Evolutionary conservation across 257 asterid species (phyloP).

Genomic region (Agastache rugosa): DNA sequence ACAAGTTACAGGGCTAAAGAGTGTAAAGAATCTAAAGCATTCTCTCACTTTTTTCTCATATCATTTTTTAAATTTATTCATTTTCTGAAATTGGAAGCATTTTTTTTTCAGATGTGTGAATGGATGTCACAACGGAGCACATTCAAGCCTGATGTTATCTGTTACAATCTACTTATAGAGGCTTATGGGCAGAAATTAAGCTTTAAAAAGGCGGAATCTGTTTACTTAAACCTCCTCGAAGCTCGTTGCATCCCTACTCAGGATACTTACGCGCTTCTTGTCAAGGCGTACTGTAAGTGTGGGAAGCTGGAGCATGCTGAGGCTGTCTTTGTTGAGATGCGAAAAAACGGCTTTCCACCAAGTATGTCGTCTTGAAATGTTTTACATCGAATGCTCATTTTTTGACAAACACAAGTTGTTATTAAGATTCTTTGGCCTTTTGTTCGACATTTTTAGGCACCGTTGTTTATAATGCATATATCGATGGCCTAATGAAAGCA

Average conservation of each 20-base stretch:
- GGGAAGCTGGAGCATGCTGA: constrained; percentile 69
- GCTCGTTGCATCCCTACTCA: constrained; percentile 82
- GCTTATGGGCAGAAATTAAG: constrained; percentile 71
- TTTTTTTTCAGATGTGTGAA: constrained; percentile 64
- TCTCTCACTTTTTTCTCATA: not conserved
- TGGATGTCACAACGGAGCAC: constrained; percentile 77
- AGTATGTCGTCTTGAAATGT: constrained; percentile 44
- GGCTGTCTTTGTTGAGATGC: constrained; percentile 76
- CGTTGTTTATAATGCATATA: constrained; percentile 74
- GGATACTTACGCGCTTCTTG: constrained; percentile 85
- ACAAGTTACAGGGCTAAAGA: not conserved
- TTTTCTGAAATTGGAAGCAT: not conserved
- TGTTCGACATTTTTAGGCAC: constrained; percentile 54
- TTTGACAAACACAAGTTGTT: not conserved
- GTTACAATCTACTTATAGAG: constrained; percentile 87
- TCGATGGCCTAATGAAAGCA: constrained; percentile 69
- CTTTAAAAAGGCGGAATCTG: constrained; percentile 68
- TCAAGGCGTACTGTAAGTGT: constrained; percentile 70
- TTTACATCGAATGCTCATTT: constrained; percentile 8
- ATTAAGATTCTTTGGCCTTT: constrained; percentile 20
- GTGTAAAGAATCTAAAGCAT: not conserved
- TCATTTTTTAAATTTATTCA: not conserved
- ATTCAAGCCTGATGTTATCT: constrained; percentile 75
- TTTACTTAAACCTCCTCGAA: constrained; percentile 69
- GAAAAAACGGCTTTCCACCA: constrained; percentile 57